A percentile compares a stretch with the other conserved stretches of the same genome.
These are phyloP conservation scores for Taiozyma sp. DNA, from an alignment of 1,139 yeast genomes.

Conservation along the genomic window DNA sequence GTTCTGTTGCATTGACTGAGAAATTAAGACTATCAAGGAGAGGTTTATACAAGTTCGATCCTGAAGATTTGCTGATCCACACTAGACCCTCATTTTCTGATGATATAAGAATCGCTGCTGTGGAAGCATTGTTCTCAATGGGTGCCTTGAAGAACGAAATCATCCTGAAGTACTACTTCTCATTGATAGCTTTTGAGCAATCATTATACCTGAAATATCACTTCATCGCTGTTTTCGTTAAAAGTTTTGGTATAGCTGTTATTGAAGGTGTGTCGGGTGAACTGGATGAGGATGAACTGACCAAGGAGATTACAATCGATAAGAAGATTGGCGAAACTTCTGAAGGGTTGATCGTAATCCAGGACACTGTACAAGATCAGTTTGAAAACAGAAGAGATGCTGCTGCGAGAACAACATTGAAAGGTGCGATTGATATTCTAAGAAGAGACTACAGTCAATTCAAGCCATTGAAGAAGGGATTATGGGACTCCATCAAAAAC, in stretches of 20 bases:
- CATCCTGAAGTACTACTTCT: conserved; percentile 58
- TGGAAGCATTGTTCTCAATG: conserved; percentile 59
- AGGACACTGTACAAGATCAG: conserved; percentile 39
- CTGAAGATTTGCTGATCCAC: conserved; percentile 44
- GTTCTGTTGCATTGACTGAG: conserved; percentile 52
- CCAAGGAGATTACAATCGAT: conserved; percentile 27
- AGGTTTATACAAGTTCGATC: conserved; percentile 49
- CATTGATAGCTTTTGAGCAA: conserved; percentile 51
- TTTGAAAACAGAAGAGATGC: conserved; percentile 47
- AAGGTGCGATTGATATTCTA: conserved; percentile 54
- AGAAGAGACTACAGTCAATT: conserved; percentile 65
- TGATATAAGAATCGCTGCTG: conserved; percentile 64
- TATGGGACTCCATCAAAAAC: conserved; percentile 72
- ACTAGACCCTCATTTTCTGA: conserved; percentile 46
- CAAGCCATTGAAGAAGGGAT: conserved; percentile 47
- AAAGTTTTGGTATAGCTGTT: conserved; percentile 65
- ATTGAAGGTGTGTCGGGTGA: conserved; percentile 52
- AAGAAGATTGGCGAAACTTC: conserved; percentile 17
- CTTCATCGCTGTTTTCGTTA: conserved; percentile 43
- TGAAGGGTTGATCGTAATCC: conserved; percentile 39
- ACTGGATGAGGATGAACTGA: conserved; percentile 58
- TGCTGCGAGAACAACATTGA: conserved; percentile 32
- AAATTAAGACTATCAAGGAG: conserved; percentile 56
- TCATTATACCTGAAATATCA: conserved; percentile 49
- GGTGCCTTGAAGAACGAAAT: conserved; percentile 73